Evolutionary conservation across 768 basidiomycete species (phyloP).

Genomic region (Lentinula edodes): DNA sequence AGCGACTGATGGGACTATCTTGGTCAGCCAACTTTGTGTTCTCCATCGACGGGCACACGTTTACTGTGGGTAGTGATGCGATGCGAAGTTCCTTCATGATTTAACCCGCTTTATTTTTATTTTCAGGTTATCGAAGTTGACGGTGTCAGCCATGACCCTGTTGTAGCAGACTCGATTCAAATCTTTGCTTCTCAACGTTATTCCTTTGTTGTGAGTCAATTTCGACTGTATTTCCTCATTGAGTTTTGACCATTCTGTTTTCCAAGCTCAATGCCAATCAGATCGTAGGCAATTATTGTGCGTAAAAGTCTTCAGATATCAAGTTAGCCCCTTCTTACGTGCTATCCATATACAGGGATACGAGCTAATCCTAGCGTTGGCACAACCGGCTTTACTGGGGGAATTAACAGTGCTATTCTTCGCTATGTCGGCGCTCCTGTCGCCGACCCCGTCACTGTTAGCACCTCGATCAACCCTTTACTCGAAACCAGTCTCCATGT

Average conservation of each 20-base stretch:
- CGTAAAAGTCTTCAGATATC: neutral
- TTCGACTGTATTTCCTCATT: too few species aligned
- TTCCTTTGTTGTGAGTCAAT: conserved; percentile 29
- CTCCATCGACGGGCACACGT: conserved; percentile 15
- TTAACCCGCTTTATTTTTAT: too few species aligned
- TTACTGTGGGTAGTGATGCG: neutral
- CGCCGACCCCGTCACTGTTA: neutral
- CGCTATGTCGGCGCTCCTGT: conserved; percentile 40
- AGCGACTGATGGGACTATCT: neutral
- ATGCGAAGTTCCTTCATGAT: neutral
- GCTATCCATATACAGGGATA: conserved; percentile 19
- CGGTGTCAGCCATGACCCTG: conserved; percentile 24
- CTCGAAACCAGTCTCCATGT: neutral
- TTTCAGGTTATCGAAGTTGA: conserved; percentile 27
- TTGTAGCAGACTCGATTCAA: conserved; percentile 32
- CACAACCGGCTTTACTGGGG: conserved; percentile 24
- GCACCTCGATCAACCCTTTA: neutral
- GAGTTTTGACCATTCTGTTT: neutral
- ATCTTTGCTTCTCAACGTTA: conserved; percentile 36
- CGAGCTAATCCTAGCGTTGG: conserved; percentile 26
- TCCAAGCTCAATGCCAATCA: conserved; percentile 29
- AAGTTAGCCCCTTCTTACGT: neutral
- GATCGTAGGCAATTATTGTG: conserved; percentile 42
- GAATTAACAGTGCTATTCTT: conserved; percentile 46
- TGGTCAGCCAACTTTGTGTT: conserved; percentile 11